Base-by-base conservation (phyloP, 805 yeast genomes). In the Yamadazyma takamatsuzukensis region DNA sequence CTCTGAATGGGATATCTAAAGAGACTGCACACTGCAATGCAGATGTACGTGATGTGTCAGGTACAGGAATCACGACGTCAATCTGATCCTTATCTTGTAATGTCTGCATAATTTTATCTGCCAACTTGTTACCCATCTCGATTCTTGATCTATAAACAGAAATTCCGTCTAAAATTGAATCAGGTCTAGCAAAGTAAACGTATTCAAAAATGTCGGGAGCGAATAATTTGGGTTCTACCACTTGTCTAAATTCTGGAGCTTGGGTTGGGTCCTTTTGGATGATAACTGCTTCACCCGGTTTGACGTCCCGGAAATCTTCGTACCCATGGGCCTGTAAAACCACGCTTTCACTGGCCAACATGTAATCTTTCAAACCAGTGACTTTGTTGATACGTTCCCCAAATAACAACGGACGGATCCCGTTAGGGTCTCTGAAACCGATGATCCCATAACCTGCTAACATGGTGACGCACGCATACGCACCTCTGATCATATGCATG, bases 151-250 rank as follows among this genome's bases (percentile, higher is more conserved):
- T 79, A 61, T 93, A 93, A 14, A 93, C 97, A 12, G 95, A 83
- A 28, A 93, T 83, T n/a, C 97, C 98, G 59, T 93, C 98, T 41
- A 89, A 62, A 18, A 93, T 95, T 25, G 95, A 82, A 57, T 93
- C 98, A 0, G 97, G 97, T 56, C 98, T 79, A 12, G 98, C 97
- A 68, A 93, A 93, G 64, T 93, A 93, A 28, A 93, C 98, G 56
- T 89, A 93, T 63, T 93, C 98, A 51, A 93, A 93, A 42, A 93
- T 79, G 64, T 94, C 97, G 6, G 98, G 98, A 11, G 96, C 80
- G 61, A 88, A 89, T 2, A 81, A 63, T 54, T 72, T 70, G 43
- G 80, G 74, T 41, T 83, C 82, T 6, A 81, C 93, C 28, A 90
- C 88, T 64, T 93, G 97, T 47, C 76, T 77, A 59, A 84, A 80